Evolutionary conservation across 176 grass and related monocot genomes (phyloP), one percentile per base, ranked within the genome.

Genomic region (Aegilops speltoides): DNA sequence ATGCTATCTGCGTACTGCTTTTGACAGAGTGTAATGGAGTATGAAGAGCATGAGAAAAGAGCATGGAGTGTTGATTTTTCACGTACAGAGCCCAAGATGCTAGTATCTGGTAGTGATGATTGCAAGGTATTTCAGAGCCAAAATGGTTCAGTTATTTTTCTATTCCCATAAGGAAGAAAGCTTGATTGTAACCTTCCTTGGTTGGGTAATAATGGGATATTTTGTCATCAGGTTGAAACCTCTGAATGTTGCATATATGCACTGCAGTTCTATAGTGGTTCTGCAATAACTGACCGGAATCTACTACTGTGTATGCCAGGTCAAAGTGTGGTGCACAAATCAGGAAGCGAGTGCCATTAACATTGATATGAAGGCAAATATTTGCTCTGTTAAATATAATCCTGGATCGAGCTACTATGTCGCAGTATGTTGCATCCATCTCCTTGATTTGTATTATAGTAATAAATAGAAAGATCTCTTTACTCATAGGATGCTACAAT

Each of bases 51-150:
- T 84, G 97, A 99, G 64, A 97, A 97, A 91, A 93, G 97, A 89
- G 97, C 97, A 79, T 99, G 97, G 97, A 99, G 97, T 91, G 97
- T 99, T 87, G 97, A 99, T 91, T 99, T 99, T 91, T 99, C 94
- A 17, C 87, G 89, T 31, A 99, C 87, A 84, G 97, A 99, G 33
- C 94, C 94, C 73, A 91, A 90, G 62, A 97, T 93, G 97, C 85
- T 99, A 67, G 94, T 99, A 52, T 99, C 97, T 37, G 97, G 97
- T 68, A 99, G 97, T 86, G 97, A 99, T 89, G 97, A 99, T 97
- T 99, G 97, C 80, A 99, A 99, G 93, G 97, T 98, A 96, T 78
- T 85, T 76, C 9, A 62, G 45, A 71, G 33, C 31, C 33, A 12
- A 76, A 57, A 33, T 71, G 26, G 2, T 26, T 11, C 71, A 66